phyloP scores from a whole-genome alignment of 116 monocot species.

The Zostera marina region DNA sequence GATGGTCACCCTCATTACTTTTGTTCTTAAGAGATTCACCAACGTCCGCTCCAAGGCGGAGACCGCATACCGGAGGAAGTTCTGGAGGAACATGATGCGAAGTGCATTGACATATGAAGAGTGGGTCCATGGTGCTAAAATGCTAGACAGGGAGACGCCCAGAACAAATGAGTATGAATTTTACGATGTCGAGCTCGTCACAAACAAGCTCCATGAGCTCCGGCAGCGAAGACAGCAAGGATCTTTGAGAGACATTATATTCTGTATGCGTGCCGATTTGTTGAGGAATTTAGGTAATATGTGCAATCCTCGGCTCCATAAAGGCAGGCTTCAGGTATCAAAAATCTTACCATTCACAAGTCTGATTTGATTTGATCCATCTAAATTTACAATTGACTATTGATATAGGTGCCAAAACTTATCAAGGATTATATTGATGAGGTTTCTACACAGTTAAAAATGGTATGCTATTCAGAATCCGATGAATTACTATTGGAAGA shows the following conservation, averaged over 20 bases:
- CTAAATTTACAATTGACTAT: neutral
- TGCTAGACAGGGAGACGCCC: conserved; percentile 66
- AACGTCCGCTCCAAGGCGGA: conserved; percentile 53
- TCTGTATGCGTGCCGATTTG: conserved; percentile 82
- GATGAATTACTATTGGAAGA: conserved; percentile 78
- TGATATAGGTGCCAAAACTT: conserved; percentile 49
- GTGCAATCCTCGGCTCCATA: conserved; percentile 88
- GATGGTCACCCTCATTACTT: conserved; percentile 40
- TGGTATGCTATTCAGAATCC: conserved; percentile 77
- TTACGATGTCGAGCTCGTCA: conserved; percentile 81
- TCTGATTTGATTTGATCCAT: no score
- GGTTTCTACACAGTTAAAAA: conserved; percentile 71
- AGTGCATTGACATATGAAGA: conserved; percentile 82
- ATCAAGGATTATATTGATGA: conserved; percentile 95
- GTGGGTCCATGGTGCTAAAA: conserved; percentile 83
- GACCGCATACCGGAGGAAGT: conserved; percentile 69
- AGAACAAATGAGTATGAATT: conserved; percentile 43
- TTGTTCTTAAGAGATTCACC: conserved; percentile 38
- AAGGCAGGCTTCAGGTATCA: conserved; percentile 78
- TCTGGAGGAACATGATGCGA: conserved; percentile 87
- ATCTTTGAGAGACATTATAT: conserved; percentile 81
- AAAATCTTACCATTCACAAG: neutral
- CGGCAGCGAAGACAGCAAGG: conserved; percentile 54
- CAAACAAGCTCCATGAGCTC: conserved; percentile 78
- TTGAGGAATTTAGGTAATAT: conserved; percentile 82